Evolutionary conservation across 352 stramenopile species (phyloP).

Genomic region (Phytopythium sindhum): DNA sequence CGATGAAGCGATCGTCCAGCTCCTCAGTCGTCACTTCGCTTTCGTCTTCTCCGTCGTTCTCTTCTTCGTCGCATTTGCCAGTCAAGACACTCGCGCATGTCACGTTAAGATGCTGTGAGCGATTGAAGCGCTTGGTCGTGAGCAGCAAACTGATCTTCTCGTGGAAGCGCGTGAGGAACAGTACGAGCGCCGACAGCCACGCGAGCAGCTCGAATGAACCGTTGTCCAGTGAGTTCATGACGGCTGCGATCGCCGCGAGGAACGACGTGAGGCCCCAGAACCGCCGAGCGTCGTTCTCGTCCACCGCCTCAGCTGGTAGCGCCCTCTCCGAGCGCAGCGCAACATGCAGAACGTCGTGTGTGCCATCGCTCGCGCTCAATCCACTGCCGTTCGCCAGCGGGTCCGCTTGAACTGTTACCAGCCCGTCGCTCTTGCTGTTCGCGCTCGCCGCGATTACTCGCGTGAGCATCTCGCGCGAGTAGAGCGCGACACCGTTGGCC

Average conservation of each 20-base stretch:
- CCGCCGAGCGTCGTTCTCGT: constrained; percentile 26
- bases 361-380: constrained; percentile 6
- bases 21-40: constrained; percentile 11
- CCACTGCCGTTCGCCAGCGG: constrained; percentile 22
- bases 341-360: constrained; percentile 41
- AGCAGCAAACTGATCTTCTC: constrained; percentile 48
- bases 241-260: constrained; percentile 31
- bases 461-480: constrained; percentile 53
- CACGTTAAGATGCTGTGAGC: constrained; percentile 29
- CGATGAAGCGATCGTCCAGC: constrained; percentile 55
- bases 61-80: constrained; percentile 36
- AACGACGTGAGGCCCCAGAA: constrained; percentile 48
- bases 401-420: constrained; percentile 43
- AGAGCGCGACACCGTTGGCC: constrained; percentile 52
- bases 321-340: constrained; percentile 29
- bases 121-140: constrained; percentile 45
- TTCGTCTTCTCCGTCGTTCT: constrained; percentile 34
- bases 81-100: constrained; percentile 38
- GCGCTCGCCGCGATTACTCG: constrained; percentile 9
- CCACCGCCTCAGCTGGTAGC: constrained; percentile 12
- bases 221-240: constrained; percentile 44
- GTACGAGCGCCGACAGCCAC: constrained; percentile 43
- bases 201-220: constrained; percentile 42
- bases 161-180: constrained; percentile 57
- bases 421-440: constrained; percentile 9